A percentile compares a stretch with the other conserved stretches of the same genome.
Evolutionary conservation across 148 eudicot species (phyloP).

Genomic region (Camellia lanceoleosa): DNA sequence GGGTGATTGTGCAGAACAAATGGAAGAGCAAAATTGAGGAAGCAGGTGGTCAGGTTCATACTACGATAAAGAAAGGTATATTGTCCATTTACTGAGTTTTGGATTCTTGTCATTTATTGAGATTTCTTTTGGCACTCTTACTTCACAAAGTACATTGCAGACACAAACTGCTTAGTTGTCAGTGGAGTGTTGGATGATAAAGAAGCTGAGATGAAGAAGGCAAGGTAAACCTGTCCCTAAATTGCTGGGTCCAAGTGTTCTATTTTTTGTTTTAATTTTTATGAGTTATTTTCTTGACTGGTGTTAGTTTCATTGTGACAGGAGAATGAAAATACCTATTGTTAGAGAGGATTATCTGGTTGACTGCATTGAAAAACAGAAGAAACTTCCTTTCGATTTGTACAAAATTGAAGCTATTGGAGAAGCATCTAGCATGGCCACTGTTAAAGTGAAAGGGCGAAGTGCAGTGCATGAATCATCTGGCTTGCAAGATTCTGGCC

Average conservation of each 20-base stretch:
- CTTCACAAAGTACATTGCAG: constrained; percentile 6
- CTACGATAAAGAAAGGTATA: constrained; percentile 78
- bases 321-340: constrained; percentile 91
- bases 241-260: not conserved
- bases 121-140: constrained; percentile 10
- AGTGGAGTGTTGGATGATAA: constrained; percentile 44
- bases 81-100: not conserved
- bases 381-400: constrained; percentile 73
- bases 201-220: constrained; percentile 80
- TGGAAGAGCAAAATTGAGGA: constrained; percentile 65
- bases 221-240: constrained; percentile 48
- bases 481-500: constrained; percentile 83
- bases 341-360: constrained; percentile 85
- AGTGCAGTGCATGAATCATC: constrained; percentile 87
- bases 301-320: constrained; percentile 30
- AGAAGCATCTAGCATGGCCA: constrained; percentile 56
- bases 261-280: not conserved
- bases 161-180: constrained; percentile 83
- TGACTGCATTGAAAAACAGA: constrained; percentile 65
- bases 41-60: constrained; percentile 75
- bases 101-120: constrained; percentile 8
- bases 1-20: constrained; percentile 47
- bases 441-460: constrained; percentile 94
- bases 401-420: constrained; percentile 75
- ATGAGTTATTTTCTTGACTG: constrained; percentile 5